Evolutionary conservation across 768 basidiomycete species (phyloP).

Genomic region (Tylopilus rubrobrunneus): DNA sequence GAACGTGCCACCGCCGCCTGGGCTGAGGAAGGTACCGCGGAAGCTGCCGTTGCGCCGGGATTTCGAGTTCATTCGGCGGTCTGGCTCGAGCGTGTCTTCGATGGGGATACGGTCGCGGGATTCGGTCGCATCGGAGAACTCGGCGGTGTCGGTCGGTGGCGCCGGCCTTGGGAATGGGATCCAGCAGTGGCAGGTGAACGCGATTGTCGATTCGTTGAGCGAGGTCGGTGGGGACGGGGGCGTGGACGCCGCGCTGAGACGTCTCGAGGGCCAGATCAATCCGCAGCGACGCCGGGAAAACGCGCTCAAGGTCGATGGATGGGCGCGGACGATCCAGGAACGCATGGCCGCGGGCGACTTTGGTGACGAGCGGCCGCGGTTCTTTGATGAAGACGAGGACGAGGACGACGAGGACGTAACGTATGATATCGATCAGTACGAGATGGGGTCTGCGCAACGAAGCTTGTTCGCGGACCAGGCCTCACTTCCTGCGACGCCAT

Average conservation of each 20-base stretch:
- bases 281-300: slow-evolving; percentile 65
- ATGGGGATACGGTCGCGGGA: slow-evolving; percentile 68
- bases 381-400: slow-evolving; percentile 43
- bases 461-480: slow-evolving; percentile 3
- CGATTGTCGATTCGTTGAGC: slow-evolving; percentile 67
- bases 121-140: slow-evolving; percentile 50
- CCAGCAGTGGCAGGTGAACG: slow-evolving; percentile 82
- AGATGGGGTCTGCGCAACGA: slow-evolving; percentile 24
- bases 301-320: slow-evolving; percentile 73
- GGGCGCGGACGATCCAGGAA: slow-evolving; percentile 71
- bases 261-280: slow-evolving; percentile 86
- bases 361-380: slow-evolving; percentile 55
- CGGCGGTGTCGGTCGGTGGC: slow-evolving; percentile 35
- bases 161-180: slow-evolving; percentile 40
- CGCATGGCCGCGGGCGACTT: slow-evolving; percentile 64
- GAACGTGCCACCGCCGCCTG: slow-evolving; percentile 42
- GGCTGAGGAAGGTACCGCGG: slow-evolving; percentile 50
- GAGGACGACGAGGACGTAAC: slow-evolving; percentile 21
- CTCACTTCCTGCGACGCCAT: slow-evolving; percentile 17
- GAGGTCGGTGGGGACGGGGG: slow-evolving; percentile 76
- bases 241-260: slow-evolving; percentile 74
- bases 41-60: slow-evolving; percentile 73
- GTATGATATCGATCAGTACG: slow-evolving; percentile 30
- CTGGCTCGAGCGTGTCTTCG: slow-evolving; percentile 70
- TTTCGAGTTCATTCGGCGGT: slow-evolving; percentile 75